phyloP scores from a whole-genome alignment of 441 rosid genomes.

The Geranium incanum region DNA sequence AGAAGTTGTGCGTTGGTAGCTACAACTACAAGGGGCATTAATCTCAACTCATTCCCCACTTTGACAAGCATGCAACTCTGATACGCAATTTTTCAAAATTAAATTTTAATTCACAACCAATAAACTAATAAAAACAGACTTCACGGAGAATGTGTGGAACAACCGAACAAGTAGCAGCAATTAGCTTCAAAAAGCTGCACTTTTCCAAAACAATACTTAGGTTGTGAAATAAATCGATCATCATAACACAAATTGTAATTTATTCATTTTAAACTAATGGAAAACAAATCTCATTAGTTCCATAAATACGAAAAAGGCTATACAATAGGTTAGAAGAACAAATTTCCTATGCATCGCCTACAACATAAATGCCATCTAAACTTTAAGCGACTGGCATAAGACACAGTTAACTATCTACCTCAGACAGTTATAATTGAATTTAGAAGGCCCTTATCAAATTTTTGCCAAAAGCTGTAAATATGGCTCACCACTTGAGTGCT shows the following conservation, averaged over 20 bases:
- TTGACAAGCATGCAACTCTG: slow-evolving; percentile 7
- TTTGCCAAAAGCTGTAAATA: slow-evolving; percentile 13
- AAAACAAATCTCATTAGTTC: not conserved
- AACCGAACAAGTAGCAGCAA: slow-evolving; percentile 10
- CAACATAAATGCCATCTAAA: slow-evolving; percentile 1
- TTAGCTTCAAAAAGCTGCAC: not conserved
- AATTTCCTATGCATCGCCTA: not conserved
- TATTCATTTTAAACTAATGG: not conserved
- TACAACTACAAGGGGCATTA: not conserved
- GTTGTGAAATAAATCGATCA: not conserved
- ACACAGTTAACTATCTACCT: not conserved
- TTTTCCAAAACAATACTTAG: not conserved
- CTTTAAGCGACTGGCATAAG: slow-evolving; percentile 12
- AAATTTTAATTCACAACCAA: slow-evolving; percentile 3
- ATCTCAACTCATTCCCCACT: not conserved
- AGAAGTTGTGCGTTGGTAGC: not conserved
- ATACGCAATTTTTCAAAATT: not conserved
- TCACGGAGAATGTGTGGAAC: not conserved
- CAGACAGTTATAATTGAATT: not conserved
- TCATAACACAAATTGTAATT: not conserved
- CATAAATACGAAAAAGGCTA: not conserved
- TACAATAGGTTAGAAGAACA: not conserved
- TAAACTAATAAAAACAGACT: not conserved
- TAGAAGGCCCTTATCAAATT: not conserved
- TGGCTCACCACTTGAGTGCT: slow-evolving; percentile 80